Evolutionary conservation across 1,284 basidiomycete species (phyloP).

Genomic region (Schizopora paradoxa): DNA sequence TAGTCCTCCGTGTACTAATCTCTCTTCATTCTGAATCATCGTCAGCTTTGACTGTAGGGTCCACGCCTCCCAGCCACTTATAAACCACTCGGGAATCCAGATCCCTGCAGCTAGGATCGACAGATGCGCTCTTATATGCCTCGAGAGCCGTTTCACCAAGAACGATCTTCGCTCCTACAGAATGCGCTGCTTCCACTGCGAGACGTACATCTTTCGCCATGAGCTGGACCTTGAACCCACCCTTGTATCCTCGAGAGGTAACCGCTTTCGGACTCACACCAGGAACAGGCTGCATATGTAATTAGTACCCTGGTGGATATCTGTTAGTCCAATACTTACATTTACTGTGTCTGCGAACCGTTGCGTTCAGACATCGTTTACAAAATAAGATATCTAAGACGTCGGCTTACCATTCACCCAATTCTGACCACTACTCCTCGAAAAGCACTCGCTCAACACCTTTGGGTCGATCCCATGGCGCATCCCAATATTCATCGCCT

Average conservation of each 20-base stretch:
- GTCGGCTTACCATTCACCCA: slow-evolving; percentile 20
- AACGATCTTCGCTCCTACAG: slow-evolving; percentile 20
- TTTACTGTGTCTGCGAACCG: slow-evolving; percentile 11
- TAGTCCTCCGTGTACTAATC: neutral
- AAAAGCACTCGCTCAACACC: slow-evolving; percentile 19
- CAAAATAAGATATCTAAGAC: too few relatives aligned
- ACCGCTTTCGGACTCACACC: slow-evolving; percentile 21
- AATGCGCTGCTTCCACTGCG: slow-evolving; percentile 16
- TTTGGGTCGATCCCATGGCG: slow-evolving; percentile 19
- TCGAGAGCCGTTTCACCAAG: slow-evolving; percentile 19
- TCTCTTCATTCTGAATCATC: neutral
- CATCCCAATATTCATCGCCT: slow-evolving; percentile 22
- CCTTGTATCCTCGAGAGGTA: slow-evolving; percentile 19
- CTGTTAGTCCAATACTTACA: neutral
- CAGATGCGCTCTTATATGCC: slow-evolving; percentile 18
- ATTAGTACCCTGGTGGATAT: neutral
- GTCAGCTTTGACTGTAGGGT: neutral
- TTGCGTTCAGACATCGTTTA: too few relatives aligned
- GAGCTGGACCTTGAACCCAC: slow-evolving; percentile 21
- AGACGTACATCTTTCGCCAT: slow-evolving; percentile 21
- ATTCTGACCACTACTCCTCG: slow-evolving; percentile 19
- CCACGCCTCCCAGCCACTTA: slow-evolving; percentile 20
- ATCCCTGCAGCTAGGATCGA: slow-evolving; percentile 19
- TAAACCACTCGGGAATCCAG: slow-evolving; percentile 21
- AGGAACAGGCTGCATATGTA: slow-evolving; percentile 18